phyloP scores from a whole-genome alignment of 2,329 filamentous ascomycete species.

The Cercospora sp. region DNA sequence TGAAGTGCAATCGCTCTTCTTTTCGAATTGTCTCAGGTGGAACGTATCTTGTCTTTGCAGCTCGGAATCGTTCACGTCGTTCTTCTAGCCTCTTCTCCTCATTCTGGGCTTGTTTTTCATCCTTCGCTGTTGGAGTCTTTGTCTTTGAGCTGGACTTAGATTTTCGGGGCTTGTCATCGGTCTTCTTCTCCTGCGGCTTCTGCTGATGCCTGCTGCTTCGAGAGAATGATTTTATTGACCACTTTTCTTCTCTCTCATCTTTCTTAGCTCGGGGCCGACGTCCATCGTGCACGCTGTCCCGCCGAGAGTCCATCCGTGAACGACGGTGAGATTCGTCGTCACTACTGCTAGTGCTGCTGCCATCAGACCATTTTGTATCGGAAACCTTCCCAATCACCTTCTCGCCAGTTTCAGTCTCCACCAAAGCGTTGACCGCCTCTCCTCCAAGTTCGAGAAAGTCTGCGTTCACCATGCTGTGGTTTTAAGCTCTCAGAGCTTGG shows the following conservation, averaged over 20 bases:
- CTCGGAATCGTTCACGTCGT: constrained; percentile 7
- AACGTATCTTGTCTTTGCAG: constrained; percentile 5
- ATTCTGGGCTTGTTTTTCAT: neutral
- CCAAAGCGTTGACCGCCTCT: constrained; percentile 2
- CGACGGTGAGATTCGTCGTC: neutral
- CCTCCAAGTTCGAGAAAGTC: constrained; percentile 11
- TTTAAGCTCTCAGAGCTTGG: neutral
- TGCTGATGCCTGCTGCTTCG: constrained; percentile 8
- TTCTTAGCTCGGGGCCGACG: neutral
- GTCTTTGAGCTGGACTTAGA: neutral
- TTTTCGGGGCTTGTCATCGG: neutral
- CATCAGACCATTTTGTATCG: neutral
- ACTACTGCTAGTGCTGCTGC: neutral
- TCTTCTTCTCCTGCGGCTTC: neutral
- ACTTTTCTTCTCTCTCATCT: neutral
- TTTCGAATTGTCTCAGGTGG: neutral
- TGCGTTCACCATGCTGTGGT: constrained; percentile 3
- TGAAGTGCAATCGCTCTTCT: constrained; percentile 4
- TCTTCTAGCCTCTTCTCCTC: neutral
- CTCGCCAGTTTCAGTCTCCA: constrained; percentile 4
- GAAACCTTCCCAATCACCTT: neutral
- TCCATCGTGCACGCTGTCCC: neutral
- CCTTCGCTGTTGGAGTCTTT: neutral
- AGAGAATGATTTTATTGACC: constrained; percentile 8
- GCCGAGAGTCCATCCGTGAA: neutral